Conservation (phyloP, 1,284 basidiomycete genomes). For the Phlebopus sp. region DNA sequence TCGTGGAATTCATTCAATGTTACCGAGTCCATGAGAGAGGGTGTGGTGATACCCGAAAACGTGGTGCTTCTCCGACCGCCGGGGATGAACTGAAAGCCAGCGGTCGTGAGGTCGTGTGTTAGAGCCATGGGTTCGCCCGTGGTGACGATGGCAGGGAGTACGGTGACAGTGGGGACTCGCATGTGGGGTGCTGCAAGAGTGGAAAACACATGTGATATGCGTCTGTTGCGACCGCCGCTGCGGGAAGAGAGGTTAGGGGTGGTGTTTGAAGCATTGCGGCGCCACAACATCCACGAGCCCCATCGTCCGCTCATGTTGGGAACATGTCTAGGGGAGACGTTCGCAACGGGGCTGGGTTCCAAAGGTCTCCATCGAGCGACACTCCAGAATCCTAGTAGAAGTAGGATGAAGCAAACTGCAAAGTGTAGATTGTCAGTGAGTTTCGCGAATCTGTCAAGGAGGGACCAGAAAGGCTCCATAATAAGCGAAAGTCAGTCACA, state of each 20-base stretch:
- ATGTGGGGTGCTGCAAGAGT: neutral
- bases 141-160: neutral
- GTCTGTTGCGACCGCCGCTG: constrained; percentile 3
- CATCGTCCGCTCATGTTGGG: constrained; percentile 8
- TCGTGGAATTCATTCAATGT: constrained; percentile 22
- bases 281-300: constrained; percentile 23
- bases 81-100: constrained; percentile 10
- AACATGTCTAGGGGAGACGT: constrained; percentile 3
- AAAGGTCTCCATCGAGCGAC: constrained; percentile 21
- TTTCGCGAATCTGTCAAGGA: neutral
- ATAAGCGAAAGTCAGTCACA: too few species aligned
- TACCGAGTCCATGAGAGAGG: constrained; percentile 25
- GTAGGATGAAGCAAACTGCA: constrained; percentile 25
- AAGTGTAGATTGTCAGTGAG: constrained; percentile 15
- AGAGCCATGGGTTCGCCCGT: neutral
- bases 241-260: neutral
- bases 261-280: neutral
- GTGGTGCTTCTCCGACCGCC: constrained; percentile 22
- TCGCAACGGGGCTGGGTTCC: neutral
- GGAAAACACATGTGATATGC: constrained; percentile 6
- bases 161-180: neutral
- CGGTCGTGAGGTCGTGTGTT: neutral
- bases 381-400: constrained; percentile 30
- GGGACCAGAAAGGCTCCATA: too few species aligned
- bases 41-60: constrained; percentile 21